phyloP scores from a whole-genome alignment of 2,329 filamentous ascomycete species.

The Aspergillus vadensis region DNA sequence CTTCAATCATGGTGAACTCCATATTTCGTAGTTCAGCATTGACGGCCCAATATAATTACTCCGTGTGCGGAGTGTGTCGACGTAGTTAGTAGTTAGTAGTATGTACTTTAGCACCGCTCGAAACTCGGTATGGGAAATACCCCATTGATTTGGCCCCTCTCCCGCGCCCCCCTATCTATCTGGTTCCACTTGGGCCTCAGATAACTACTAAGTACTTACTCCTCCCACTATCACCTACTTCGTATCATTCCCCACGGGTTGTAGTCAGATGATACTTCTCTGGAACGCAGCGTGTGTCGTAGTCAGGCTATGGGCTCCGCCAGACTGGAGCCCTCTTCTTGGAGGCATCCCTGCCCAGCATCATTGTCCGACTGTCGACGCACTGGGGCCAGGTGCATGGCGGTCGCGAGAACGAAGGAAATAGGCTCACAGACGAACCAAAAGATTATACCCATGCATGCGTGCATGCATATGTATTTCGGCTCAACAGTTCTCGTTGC shows the following conservation, averaged over 20 bases:
- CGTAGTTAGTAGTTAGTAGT: background rate
- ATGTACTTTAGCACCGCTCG: conserved; percentile 1
- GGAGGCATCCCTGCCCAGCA: background rate
- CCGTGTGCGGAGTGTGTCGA: background rate
- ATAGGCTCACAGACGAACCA: conserved; percentile 9
- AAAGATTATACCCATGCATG: conserved; percentile 7
- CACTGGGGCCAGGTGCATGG: background rate
- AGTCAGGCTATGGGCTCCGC: background rate
- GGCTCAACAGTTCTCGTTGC: conserved; percentile 14
- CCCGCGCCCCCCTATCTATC: background rate
- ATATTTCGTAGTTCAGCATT: background rate
- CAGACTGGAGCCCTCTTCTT: background rate
- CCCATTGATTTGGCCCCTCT: background rate
- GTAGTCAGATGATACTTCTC: conserved; percentile 1
- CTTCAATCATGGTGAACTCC: background rate
- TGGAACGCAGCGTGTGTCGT: background rate
- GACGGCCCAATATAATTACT: background rate
- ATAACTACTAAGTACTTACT: background rate
- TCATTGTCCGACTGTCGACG: background rate
- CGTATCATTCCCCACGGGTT: background rate
- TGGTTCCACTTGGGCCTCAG: background rate
- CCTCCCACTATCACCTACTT: too few species aligned
- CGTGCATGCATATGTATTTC: conserved; percentile 16
- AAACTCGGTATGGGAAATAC: background rate
- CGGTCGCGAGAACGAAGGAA: background rate